Base-by-base conservation (phyloP, 257 asterid species). In the Scutellaria barbata region DNA sequence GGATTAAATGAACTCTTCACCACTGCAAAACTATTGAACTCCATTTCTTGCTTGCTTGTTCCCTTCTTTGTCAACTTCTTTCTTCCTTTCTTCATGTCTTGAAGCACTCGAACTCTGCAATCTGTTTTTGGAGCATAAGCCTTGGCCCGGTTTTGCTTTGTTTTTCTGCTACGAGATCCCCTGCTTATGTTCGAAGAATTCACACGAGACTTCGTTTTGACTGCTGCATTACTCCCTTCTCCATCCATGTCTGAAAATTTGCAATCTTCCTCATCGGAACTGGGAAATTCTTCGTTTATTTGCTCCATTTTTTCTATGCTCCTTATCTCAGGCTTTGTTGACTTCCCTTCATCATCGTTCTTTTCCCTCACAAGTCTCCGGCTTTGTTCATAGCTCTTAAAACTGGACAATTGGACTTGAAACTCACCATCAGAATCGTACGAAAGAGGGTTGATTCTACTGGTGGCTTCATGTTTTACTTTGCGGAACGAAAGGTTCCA, bases 1-100 rank as follows among this genome's bases (percentile, higher is more conserved):
- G 96, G 96, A 56, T 89, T 65, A 53, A 73, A 86, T 25, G 98
- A 90, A 75, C 79, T 85, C 86, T 90, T 90, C 51, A 78, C 81
- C 82, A 84, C 84, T 5, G 97, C 97, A 79, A 77, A 89, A 79
- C 95, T 88, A 43, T 87, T 87, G 46, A 83, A 88, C 22, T 35
- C 30, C 33, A 11, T 18, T 25, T 39, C 74, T 58, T 17, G 71
- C 52, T 77, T 83, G 63, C 51, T 63, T n/a, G 35, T 66, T 12
- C 14, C 79, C 81, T 74, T 83, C 69, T 71, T 79, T 66, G 75
- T 82, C 69, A 59, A 57, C 77, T 74, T 81, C 73, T 8, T 79
- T 67, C 85, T 83, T 30, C 81, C 81, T 81, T 75, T 90, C 79
- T 84, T 88, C 84, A 77, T 77, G 53, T 83, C 88, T 68, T 86